A percentile compares a stretch with the other conserved stretches of the same genome.
phyloP scores from a whole-genome alignment of 2,329 filamentous ascomycete genomes.

The Endothia cerciana region DNA sequence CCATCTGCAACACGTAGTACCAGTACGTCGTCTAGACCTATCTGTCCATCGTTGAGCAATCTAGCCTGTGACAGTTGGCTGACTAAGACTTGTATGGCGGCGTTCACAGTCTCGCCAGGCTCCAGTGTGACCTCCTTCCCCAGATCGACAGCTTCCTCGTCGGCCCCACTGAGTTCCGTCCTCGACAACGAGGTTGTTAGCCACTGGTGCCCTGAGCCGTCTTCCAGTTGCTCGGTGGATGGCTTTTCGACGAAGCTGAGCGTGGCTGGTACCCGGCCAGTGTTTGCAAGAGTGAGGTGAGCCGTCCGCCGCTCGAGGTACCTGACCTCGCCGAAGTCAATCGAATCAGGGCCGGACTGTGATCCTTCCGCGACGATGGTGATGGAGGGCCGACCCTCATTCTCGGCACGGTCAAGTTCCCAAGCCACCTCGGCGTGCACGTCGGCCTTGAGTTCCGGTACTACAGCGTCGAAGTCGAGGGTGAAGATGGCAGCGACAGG shows the following conservation, averaged over 20 bases:
- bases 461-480: slow-evolving; percentile 82
- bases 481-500: slow-evolving; percentile 83
- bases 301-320: slow-evolving; percentile 70
- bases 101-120: slow-evolving; percentile 80
- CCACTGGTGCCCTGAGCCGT: slow-evolving; percentile 57
- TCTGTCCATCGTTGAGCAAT: slow-evolving; percentile 70
- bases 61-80: slow-evolving; percentile 66
- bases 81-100: slow-evolving; percentile 70
- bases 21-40: slow-evolving; percentile 79
- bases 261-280: slow-evolving; percentile 77
- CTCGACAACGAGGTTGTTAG: slow-evolving; percentile 68
- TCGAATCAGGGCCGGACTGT: slow-evolving; percentile 51
- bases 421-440: slow-evolving; percentile 86
- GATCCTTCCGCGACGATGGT: slow-evolving; percentile 77
- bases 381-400: slow-evolving; percentile 81
- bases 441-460: slow-evolving; percentile 80
- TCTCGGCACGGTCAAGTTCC: slow-evolving; percentile 88
- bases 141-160: slow-evolving; percentile 37
- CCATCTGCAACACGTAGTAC: slow-evolving; percentile 83
- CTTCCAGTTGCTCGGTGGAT: slow-evolving; percentile 48
- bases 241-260: slow-evolving; percentile 81
- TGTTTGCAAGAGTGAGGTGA: slow-evolving; percentile 87
- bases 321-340: slow-evolving; percentile 78
- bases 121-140: slow-evolving; percentile 68
- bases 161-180: slow-evolving; percentile 43